A percentile compares a stretch with the other conserved stretches of the same genome.
Conservation (phyloP, 1,284 basidiomycete species). For the Papiliotrema fonsecae region DNA sequence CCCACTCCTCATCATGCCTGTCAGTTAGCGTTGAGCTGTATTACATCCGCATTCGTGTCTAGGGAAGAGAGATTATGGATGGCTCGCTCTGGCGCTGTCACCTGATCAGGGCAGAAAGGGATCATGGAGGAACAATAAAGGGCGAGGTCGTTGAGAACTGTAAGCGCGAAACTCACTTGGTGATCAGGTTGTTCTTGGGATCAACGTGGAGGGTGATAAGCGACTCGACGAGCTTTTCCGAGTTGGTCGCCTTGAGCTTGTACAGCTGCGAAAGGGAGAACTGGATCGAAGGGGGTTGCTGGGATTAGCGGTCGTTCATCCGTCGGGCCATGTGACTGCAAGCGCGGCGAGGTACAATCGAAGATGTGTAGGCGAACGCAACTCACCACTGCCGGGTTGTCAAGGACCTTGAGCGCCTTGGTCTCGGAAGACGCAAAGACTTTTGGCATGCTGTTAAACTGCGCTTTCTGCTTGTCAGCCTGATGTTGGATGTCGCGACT, state of each 20-base stretch:
- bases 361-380: background rate
- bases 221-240: constrained; percentile 29
- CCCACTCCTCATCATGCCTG: constrained; percentile 40
- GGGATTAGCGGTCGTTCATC: background rate
- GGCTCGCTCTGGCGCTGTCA: too few relatives aligned
- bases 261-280: constrained; percentile 33
- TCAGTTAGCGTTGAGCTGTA: too few relatives aligned
- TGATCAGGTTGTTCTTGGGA: constrained; percentile 28
- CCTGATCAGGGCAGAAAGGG: too few relatives aligned
- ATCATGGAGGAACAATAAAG: too few relatives aligned
- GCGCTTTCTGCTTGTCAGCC: constrained; percentile 25
- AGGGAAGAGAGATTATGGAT: background rate
- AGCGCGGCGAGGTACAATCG: background rate
- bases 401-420: constrained; percentile 25
- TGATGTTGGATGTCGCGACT: background rate
- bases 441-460: constrained; percentile 38
- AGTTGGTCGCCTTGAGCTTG: constrained; percentile 19
- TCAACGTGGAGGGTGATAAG: constrained; percentile 37
- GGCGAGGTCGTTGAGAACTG: too few relatives aligned
- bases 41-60: background rate
- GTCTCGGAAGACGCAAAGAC: constrained; percentile 27
- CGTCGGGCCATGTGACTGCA: too few relatives aligned
- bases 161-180: constrained; percentile 26
- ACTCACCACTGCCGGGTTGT: constrained; percentile 37
- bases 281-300: constrained; percentile 39